Evolutionary conservation across 2,329 filamentous ascomycete genomes (phyloP).

Genomic region (Aspergillus sojae): DNA sequence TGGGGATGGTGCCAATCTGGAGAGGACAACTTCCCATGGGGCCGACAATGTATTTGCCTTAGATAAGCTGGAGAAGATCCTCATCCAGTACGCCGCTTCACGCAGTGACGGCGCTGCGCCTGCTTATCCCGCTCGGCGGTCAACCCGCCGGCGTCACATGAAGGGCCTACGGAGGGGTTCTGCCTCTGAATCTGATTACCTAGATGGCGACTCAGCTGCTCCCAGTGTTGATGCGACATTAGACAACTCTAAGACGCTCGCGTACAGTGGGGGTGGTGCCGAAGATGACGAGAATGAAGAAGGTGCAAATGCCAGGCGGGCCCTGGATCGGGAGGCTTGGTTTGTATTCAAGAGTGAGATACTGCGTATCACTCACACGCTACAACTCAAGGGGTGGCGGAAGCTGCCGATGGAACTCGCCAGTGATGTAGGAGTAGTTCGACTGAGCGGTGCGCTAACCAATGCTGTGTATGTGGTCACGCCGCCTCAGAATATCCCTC

Average conservation of each 20-base stretch:
- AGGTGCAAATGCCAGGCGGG: constrained; percentile 51
- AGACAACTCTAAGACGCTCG: constrained; percentile 87
- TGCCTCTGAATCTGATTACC: constrained; percentile 83
- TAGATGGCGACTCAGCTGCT: constrained; percentile 79
- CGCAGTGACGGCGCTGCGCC: constrained; percentile 29
- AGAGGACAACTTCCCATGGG: constrained; percentile 57
- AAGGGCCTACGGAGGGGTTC: constrained; percentile 47
- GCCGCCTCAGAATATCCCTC: constrained; percentile 68
- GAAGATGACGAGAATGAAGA: constrained; percentile 48
- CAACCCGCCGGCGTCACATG: constrained; percentile 35
- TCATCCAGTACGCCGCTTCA: constrained; percentile 42
- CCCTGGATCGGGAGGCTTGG: constrained; percentile 78
- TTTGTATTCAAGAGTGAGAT: constrained; percentile 89
- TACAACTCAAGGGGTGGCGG: constrained; percentile 89
- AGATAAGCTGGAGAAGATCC: constrained; percentile 77
- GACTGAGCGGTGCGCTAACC: constrained; percentile 82
- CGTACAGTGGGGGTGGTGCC: constrained; percentile 64
- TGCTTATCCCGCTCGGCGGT: constrained; percentile 25
- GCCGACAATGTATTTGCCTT: constrained; percentile 74
- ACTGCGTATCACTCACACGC: constrained; percentile 81
- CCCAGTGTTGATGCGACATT: constrained; percentile 81
- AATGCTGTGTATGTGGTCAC: constrained; percentile 96
- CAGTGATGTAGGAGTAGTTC: constrained; percentile 48
- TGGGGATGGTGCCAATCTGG: constrained; percentile 23
- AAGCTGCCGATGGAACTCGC: constrained; percentile 63